These are phyloP conservation scores for Punctularia strigosozonata DNA, from an alignment of 768 basidiomycete species.

Conservation along the genomic window DNA sequence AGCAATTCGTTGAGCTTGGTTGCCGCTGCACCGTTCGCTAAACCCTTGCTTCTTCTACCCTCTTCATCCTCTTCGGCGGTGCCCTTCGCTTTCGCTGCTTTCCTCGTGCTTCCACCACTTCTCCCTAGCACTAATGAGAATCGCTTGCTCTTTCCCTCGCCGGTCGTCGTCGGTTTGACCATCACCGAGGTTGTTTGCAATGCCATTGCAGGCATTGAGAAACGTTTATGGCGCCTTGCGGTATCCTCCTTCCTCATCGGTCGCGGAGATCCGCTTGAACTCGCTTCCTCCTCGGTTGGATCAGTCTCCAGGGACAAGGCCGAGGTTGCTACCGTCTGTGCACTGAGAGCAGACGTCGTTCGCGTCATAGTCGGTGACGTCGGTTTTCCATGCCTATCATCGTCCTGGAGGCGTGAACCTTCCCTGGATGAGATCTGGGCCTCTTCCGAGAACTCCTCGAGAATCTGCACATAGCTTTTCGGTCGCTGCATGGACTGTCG, in stretches of 20 bases:
- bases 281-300: too few relatives aligned
- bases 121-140: constrained; percentile 49
- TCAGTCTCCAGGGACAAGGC: neutral
- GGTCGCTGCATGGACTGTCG: constrained; percentile 28
- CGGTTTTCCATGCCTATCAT: neutral
- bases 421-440: too few relatives aligned
- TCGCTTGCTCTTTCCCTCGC: constrained; percentile 30
- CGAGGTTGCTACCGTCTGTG: neutral
- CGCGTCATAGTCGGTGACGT: constrained; percentile 6
- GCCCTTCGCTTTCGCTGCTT: constrained; percentile 10
- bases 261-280: constrained; percentile 8
- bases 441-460: constrained; percentile 43
- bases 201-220: constrained; percentile 69
- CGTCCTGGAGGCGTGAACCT: too few relatives aligned
- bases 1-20: neutral
- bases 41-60: constrained; percentile 4
- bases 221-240: constrained; percentile 50
- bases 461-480: constrained; percentile 53
- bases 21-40: constrained; percentile 8
- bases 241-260: constrained; percentile 42
- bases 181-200: constrained; percentile 64
- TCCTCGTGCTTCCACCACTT: constrained; percentile 13
- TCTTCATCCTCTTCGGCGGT: constrained; percentile 1
- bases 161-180: constrained; percentile 31
- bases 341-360: too few relatives aligned